Conservation (phyloP, 2,329 filamentous ascomycete species). For the Arthroderma sp. region DNA sequence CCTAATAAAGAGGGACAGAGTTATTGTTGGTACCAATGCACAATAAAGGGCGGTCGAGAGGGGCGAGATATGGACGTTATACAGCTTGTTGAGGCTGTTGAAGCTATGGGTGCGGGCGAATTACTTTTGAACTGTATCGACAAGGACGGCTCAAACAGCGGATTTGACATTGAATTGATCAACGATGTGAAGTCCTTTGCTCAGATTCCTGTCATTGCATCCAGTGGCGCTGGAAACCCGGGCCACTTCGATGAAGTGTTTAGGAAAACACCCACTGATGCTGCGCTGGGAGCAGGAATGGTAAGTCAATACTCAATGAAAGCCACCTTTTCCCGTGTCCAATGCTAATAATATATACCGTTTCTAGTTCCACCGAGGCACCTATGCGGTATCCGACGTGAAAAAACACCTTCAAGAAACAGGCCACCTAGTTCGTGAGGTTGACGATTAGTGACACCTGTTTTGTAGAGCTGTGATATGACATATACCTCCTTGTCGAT, state of each 20-base stretch:
- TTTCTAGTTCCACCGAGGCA: slow-evolving; percentile 68
- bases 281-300: slow-evolving; percentile 90
- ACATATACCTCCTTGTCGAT: too few relatives aligned
- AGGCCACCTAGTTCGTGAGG: slow-evolving; percentile 5
- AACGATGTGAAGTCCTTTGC: slow-evolving; percentile 74
- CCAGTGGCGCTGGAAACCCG: slow-evolving; percentile 79
- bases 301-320: slow-evolving; percentile 28
- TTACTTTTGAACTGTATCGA: slow-evolving; percentile 96
- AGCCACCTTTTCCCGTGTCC: background rate
- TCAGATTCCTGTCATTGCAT: slow-evolving; percentile 88
- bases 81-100: slow-evolving; percentile 74
- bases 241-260: slow-evolving; percentile 88
- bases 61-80: slow-evolving; percentile 88
- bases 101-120: slow-evolving; percentile 91
- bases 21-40: slow-evolving; percentile 95
- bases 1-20: slow-evolving; percentile 64
- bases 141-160: slow-evolving; percentile 84
- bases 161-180: slow-evolving; percentile 89
- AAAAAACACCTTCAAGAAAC: slow-evolving; percentile 58
- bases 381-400: slow-evolving; percentile 89
- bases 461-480: too few relatives aligned
- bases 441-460: background rate
- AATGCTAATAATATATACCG: slow-evolving; percentile 7
- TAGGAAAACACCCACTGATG: slow-evolving; percentile 70
- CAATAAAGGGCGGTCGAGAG: slow-evolving; percentile 87